These are phyloP conservation scores for Cladosporium colombiae DNA, from an alignment of 2,329 filamentous ascomycete genomes.

Conservation along the genomic window DNA sequence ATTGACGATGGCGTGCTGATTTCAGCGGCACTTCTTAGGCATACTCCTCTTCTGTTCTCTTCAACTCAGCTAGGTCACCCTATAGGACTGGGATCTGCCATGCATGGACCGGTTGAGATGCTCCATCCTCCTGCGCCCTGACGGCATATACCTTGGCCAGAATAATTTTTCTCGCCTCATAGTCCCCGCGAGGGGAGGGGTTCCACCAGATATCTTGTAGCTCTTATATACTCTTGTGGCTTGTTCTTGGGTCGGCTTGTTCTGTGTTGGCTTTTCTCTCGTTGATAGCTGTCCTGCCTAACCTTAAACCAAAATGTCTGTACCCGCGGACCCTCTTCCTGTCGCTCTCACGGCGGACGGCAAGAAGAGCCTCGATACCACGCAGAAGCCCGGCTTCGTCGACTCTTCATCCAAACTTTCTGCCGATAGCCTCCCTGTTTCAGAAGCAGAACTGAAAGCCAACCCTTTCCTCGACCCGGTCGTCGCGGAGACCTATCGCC, in stretches of 20 bases:
- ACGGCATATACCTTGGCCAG: conserved; percentile 5
- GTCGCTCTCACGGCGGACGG: neutral
- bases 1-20: conserved; percentile 14
- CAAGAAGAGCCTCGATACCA: conserved; percentile 12
- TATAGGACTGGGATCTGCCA: neutral
- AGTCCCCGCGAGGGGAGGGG: neutral
- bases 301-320: neutral
- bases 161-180: neutral
- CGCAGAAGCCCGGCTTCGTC: conserved; percentile 12
- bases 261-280: neutral
- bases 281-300: neutral
- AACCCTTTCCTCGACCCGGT: conserved; percentile 52
- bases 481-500: conserved; percentile 55
- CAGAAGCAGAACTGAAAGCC: conserved; percentile 9
- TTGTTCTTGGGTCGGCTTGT: conserved; percentile 6
- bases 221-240: conserved; percentile 10
- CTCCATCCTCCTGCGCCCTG: conserved; percentile 3
- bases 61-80: neutral
- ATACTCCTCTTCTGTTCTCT: neutral
- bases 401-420: conserved; percentile 9
- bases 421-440: conserved; percentile 9
- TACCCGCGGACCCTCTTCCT: neutral
- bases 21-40: neutral
- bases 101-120: conserved; percentile 8
- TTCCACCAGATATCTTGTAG: neutral